These are phyloP conservation scores for Candolleomyces eurysporus DNA, from an alignment of 768 basidiomycete species.

Conservation along the genomic window DNA sequence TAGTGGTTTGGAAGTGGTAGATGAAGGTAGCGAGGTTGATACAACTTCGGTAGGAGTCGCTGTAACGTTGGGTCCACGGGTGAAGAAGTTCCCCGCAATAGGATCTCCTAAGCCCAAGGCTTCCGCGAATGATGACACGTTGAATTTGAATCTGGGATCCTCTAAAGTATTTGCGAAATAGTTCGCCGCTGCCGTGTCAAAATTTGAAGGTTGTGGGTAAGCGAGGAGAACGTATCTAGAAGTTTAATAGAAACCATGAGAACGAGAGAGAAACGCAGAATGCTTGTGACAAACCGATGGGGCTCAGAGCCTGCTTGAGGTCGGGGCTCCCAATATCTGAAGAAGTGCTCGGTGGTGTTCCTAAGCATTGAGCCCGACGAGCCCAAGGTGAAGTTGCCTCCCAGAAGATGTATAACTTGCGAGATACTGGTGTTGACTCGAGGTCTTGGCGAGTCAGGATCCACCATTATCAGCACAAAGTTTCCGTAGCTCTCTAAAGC, in stretches of 20 bases:
- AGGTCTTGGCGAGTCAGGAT: conserved; percentile 40
- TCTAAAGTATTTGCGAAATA: conserved; percentile 25
- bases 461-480: conserved; percentile 39
- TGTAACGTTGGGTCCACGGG: conserved; percentile 28
- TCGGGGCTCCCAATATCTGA: conserved; percentile 36
- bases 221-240: conserved; percentile 34
- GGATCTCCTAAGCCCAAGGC: conserved; percentile 32
- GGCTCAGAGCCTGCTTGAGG: conserved; percentile 42
- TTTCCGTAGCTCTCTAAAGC: conserved; percentile 19
- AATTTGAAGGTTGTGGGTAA: conserved; percentile 30
- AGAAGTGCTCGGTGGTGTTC: conserved; percentile 38
- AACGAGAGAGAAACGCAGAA: background rate
- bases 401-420: conserved; percentile 42
- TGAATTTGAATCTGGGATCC: conserved; percentile 32
- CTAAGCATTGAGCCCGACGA: conserved; percentile 25
- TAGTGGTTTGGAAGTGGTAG: conserved; percentile 5
- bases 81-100: conserved; percentile 43
- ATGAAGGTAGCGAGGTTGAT: conserved; percentile 4
- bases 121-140: conserved; percentile 33
- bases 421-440: conserved; percentile 33
- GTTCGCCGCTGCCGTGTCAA: conserved; percentile 25
- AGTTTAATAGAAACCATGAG: background rate
- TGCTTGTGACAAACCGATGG: conserved; percentile 34
- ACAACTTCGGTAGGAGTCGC: conserved; percentile 1
- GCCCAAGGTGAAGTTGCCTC: conserved; percentile 33